Evolutionary conservation across 805 yeast species (phyloP), one percentile per base, ranked within the genome.

Genomic region (Kodamaea jinghongensis): DNA sequence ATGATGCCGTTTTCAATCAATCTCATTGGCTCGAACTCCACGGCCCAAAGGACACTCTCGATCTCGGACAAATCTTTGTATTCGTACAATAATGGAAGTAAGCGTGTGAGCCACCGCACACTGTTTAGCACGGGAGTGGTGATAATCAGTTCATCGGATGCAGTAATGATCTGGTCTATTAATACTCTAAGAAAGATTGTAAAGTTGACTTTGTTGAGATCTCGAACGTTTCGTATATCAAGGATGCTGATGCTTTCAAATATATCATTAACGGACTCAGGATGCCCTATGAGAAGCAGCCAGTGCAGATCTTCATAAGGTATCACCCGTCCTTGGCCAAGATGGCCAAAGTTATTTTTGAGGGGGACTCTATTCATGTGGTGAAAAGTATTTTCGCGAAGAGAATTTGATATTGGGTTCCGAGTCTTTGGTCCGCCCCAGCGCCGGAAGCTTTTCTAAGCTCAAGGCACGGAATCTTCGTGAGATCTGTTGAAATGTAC

Each of bases 61-160:
- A 20, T 6, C 23, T 20, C 7, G 7, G 5, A 8, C 23, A 20
- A 20, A 20, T 34, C 30, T 11, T 27, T 32, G 43, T 55, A 59
- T 17, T 51, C 96, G 51, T 75, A 85, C 5, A 83, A 54, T 34
- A 78, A 73, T 0, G 96, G 96, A 14, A 85, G 46, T 3, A 85
- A 39, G 44, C 78, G 75, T 2, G 86, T 77, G 29, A 90, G 58
- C 4, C 84, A 57, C 27, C 96, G 71, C 5, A 83, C 50, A 50
- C 87, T 79, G 43, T 79, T 82, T 34, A 84, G 60, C 8, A 81
- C 52, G 14, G 13, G 31, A 2, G 13, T 13, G 14, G 12, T 13
- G 3, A 13, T 13, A 15, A 34, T 3, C 8, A 7, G 13, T 4
- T 49, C 47, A 6, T 39, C 20, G n/a, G 53, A 38, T 6, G 49